Conservation (phyloP, 2,329 filamentous ascomycete species). For the Botryotinia convoluta region DNA sequence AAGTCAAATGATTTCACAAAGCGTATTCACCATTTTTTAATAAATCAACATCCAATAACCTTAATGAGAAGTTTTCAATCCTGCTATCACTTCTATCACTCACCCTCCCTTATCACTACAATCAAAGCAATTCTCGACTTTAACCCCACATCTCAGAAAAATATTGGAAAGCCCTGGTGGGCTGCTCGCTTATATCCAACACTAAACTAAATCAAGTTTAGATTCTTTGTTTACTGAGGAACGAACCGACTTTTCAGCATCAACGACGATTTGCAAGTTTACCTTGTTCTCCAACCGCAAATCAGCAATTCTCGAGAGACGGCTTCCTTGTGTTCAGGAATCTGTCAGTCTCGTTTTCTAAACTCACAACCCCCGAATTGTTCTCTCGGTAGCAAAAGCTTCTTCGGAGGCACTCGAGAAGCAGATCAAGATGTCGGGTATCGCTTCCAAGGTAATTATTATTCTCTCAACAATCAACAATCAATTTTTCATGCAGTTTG, state of each 20-base stretch:
- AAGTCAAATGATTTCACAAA: neutral
- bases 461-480: neutral
- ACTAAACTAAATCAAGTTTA: constrained; percentile 18
- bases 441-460: constrained; percentile 40
- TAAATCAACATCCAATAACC: neutral
- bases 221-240: constrained; percentile 20
- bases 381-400: constrained; percentile 41
- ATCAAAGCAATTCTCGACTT: neutral
- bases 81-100: neutral
- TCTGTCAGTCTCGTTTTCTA: constrained; percentile 39
- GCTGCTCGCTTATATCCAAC: constrained; percentile 16
- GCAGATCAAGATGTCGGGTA: constrained; percentile 41
- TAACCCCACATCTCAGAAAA: constrained; percentile 1
- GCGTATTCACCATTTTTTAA: neutral
- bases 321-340: constrained; percentile 40
- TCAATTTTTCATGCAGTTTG: constrained; percentile 15
- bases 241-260: constrained; percentile 17
- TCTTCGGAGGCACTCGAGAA: constrained; percentile 41
- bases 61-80: neutral
- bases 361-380: constrained; percentile 36
- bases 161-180: constrained; percentile 8
- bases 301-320: constrained; percentile 38
- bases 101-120: neutral
- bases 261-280: constrained; percentile 19
- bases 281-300: constrained; percentile 22